Base-by-base conservation (phyloP, 1,284 basidiomycete species). In the Ustilago xerochloae region DNA sequence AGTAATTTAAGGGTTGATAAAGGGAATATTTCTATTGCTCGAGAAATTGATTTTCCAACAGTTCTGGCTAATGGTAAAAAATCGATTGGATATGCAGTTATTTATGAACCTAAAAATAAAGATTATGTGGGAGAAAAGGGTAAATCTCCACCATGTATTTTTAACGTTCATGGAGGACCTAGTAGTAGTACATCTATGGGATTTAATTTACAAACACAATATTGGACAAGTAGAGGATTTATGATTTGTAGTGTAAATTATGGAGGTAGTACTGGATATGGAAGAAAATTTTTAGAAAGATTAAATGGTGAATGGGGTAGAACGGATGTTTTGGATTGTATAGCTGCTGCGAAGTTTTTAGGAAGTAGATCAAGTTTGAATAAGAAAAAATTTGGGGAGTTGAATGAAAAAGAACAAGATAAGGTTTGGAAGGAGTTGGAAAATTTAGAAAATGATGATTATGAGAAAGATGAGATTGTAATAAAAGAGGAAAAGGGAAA, bases 81-180 rank as follows among this genome's bases (percentile, higher is more conserved):
- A 2, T 56, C 80, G 1, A 45, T 55, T 0, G 79, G 77, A 0
- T 78, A 91, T 80, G 88, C 89, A 6, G 81, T 91, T 15, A 89
- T 87, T 70, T 91, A 90, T 65, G 85, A 88, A 4, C 91, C 91
- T 0, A 86, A 85, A 24, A 92, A 91, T 71, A 88, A 88, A 0
- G 82, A 86, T 0, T 91, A 88, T 76, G 69, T 79, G 1, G 88
- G 87, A 0, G 83, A 87, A 4, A 76, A 81, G 0, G 87, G 86
- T 2, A 89, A 90, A 78, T 87, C 87, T 20, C 91, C 91, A 0
- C 91, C 91, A 0, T 89, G 89, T 68, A 85, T 91, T 15, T 85
- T 91, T 7, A 83, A 86, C 41, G 87, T 88, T 1, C 91, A 92
- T 70, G 91, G 91, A 4, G 91, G 91, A 0, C 91, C 91, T 0